phyloP scores from a whole-genome alignment of 2,329 filamentous ascomycete species.

The Capronia coronata region DNA sequence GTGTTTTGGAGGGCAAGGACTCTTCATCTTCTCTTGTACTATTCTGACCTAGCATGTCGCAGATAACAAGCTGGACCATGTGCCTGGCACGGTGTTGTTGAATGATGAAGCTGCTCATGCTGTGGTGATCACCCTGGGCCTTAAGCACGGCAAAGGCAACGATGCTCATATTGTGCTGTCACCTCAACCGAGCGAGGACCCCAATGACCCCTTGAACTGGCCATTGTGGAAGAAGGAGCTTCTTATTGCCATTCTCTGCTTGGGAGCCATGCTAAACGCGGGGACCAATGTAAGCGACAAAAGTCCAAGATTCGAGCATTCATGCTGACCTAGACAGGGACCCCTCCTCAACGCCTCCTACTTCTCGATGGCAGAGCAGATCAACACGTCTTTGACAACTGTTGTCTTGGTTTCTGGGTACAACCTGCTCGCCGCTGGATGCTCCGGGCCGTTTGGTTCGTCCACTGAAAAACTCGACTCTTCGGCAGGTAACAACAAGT shows the following conservation, averaged over 20 bases:
- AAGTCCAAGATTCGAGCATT: neutral
- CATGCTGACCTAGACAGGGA: constrained; percentile 16
- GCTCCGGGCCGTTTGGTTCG: constrained; percentile 22
- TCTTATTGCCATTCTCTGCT: constrained; percentile 29
- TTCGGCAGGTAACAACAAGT: neutral
- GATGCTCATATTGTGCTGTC: constrained; percentile 26
- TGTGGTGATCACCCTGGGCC: constrained; percentile 16
- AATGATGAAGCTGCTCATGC: constrained; percentile 23
- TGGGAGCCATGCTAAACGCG: constrained; percentile 30
- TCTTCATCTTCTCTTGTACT: neutral
- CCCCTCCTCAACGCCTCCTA: constrained; percentile 26
- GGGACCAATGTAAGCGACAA: constrained; percentile 23
- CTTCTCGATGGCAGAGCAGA: constrained; percentile 16
- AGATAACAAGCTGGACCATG: constrained; percentile 24
- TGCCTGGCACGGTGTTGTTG: constrained; percentile 22
- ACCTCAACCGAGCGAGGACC: constrained; percentile 30
- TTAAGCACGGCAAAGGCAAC: constrained; percentile 24
- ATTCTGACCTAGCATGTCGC: neutral
- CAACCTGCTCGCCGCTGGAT: constrained; percentile 26
- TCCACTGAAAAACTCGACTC: neutral
- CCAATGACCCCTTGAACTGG: constrained; percentile 32
- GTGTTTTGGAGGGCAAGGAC: constrained; percentile 14
- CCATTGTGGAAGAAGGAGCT: constrained; percentile 30
- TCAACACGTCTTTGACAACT: constrained; percentile 20
- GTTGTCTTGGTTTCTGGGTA: constrained; percentile 25